Conservation (phyloP, 257 asterid genomes). For the Solanum corneliomulleri region DNA sequence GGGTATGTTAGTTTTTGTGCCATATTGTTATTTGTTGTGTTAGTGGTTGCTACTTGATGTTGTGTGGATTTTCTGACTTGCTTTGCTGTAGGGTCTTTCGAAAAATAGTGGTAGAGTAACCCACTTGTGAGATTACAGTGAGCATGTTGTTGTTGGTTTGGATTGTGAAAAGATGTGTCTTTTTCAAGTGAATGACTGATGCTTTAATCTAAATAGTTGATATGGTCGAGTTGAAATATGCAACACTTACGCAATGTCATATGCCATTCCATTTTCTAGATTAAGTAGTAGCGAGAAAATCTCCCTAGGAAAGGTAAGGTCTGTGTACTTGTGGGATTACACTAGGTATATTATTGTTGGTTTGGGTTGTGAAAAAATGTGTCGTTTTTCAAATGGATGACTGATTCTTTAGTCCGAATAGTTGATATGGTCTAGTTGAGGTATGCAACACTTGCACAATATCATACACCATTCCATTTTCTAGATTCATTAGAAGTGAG, state of each 20-base stretch:
- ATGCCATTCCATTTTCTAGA: neutral
- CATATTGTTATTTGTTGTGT: neutral
- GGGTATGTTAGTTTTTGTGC: neutral
- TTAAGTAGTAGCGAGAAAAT: neutral
- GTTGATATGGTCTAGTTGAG: neutral
- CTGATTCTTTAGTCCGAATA: neutral
- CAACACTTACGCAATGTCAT: neutral
- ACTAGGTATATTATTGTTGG: neutral
- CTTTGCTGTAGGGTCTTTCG: neutral
- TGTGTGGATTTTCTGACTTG: neutral
- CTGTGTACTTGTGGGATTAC: neutral
- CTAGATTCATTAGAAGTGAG: neutral
- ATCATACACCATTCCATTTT: neutral
- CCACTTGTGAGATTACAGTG: neutral
- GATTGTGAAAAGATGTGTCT: neutral
- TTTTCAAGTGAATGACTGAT: neutral
- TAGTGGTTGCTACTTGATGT: neutral
- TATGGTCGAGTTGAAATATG: neutral
- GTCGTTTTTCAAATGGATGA: neutral
- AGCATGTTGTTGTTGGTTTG: neutral
- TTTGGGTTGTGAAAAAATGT: neutral
- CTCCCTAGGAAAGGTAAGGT: neutral
- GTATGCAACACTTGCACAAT: neutral
- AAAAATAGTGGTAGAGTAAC: neutral
- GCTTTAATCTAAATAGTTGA: neutral